Evolutionary conservation across 306 rosid species (phyloP).

Genomic region (Macrotyloma uniflorum): DNA sequence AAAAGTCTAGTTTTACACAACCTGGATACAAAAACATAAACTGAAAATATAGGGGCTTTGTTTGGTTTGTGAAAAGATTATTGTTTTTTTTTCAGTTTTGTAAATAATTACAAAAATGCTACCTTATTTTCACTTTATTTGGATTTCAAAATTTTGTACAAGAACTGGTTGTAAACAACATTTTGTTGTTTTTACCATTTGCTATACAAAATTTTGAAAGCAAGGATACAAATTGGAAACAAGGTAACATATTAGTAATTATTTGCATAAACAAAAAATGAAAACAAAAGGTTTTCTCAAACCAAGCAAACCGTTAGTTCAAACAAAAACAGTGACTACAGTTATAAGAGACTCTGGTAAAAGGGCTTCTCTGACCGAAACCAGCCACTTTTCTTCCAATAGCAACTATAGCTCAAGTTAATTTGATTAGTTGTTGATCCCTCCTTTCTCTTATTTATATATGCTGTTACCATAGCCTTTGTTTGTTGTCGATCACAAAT

Average conservation of each 20-base stretch:
- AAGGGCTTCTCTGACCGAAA: constrained; percentile 38
- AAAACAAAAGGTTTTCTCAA: neutral
- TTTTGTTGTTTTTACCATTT: neutral
- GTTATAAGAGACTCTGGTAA: constrained; percentile 43
- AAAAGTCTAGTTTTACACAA: constrained; percentile 36
- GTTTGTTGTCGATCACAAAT: constrained; percentile 30
- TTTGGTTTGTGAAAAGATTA: neutral
- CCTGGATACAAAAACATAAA: constrained; percentile 28
- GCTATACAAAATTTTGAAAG: constrained; percentile 2
- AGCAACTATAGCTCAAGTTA: constrained; percentile 1
- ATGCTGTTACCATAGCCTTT: constrained; percentile 44
- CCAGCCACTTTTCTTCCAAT: constrained; percentile 16
- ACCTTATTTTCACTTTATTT: neutral
- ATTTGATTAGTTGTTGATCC: constrained; percentile 38
- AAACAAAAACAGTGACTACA: constrained; percentile 5
- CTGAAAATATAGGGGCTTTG: constrained; percentile 7
- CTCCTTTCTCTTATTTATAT: constrained; percentile 57
- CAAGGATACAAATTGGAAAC: neutral
- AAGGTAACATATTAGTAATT: neutral
- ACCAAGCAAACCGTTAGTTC: constrained; percentile 18
- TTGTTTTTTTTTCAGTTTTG: neutral
- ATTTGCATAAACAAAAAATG: neutral
- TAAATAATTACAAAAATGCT: neutral
- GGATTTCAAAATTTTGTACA: neutral
- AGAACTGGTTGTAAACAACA: neutral